Conservation (phyloP, 257 asterid species). For the Hygrophila difformis region DNA sequence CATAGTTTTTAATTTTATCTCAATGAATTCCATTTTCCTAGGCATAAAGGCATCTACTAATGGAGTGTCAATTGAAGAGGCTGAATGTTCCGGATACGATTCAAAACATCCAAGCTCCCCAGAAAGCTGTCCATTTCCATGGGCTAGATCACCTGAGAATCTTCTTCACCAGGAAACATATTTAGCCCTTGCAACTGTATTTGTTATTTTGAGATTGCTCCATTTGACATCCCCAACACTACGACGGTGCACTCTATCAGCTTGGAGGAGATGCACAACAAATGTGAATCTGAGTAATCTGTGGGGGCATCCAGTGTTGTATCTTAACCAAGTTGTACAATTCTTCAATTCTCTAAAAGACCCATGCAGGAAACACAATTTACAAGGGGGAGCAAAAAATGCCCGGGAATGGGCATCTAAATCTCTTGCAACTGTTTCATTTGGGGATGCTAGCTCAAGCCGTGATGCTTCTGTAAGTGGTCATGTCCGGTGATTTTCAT, state of each 20-base stretch:
- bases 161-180: conserved; percentile 61
- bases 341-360: conserved; percentile 46
- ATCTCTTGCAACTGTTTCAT: conserved; percentile 67
- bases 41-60: conserved; percentile 34
- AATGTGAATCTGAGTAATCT: conserved; percentile 36
- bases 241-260: conserved; percentile 27
- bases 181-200: conserved; percentile 57
- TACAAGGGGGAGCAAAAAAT: conserved; percentile 80
- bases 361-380: conserved; percentile 64
- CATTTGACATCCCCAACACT: conserved; percentile 39
- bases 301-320: conserved; percentile 45
- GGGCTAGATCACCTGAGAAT: conserved; percentile 82
- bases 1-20: neutral
- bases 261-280: conserved; percentile 46
- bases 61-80: conserved; percentile 28
- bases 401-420: conserved; percentile 87
- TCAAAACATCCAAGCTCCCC: conserved; percentile 21
- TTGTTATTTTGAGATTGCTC: conserved; percentile 52
- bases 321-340: conserved; percentile 48
- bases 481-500: neutral
- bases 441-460: conserved; percentile 59
- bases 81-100: conserved; percentile 30
- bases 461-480: conserved; percentile 29
- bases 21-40: too few relatives aligned
- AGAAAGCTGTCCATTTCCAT: conserved; percentile 68